phyloP scores from a whole-genome alignment of 1,139 yeast genomes.

The Taphrina communis region DNA sequence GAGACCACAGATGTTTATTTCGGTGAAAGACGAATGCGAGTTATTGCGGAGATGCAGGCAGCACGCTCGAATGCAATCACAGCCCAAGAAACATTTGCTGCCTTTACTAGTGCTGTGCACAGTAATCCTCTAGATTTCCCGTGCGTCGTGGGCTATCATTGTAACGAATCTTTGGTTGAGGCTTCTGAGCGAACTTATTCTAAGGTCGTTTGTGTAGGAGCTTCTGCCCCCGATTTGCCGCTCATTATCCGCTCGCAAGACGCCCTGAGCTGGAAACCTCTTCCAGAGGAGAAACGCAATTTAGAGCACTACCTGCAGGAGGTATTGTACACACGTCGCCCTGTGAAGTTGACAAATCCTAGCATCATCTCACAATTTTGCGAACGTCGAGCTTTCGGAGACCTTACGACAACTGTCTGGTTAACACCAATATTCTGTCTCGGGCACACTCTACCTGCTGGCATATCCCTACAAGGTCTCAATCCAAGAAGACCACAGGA shows the following conservation, averaged over 20 bases:
- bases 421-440: slow-evolving; percentile 17
- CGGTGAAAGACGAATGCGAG: background rate
- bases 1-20: slow-evolving; percentile 7
- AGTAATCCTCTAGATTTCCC: slow-evolving; percentile 10
- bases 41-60: background rate
- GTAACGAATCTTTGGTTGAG: slow-evolving; percentile 5
- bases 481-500: slow-evolving; percentile 18
- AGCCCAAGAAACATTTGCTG: background rate
- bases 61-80: background rate
- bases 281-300: background rate
- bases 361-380: slow-evolving; percentile 5
- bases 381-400: slow-evolving; percentile 16
- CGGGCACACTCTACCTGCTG: slow-evolving; percentile 11
- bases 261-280: background rate
- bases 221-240: background rate
- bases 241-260: background rate
- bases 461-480: slow-evolving; percentile 13
- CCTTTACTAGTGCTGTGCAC: background rate
- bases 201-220: slow-evolving; percentile 8
- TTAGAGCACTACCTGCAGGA: slow-evolving; percentile 9
- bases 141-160: slow-evolving; percentile 9
- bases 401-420: slow-evolving; percentile 12
- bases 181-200: slow-evolving; percentile 7
- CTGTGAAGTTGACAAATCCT: slow-evolving; percentile 1
- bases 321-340: background rate